Evolutionary conservation across 2,329 filamentous ascomycete species (phyloP).

Genomic region (Akanthomyces dipterigenus): DNA sequence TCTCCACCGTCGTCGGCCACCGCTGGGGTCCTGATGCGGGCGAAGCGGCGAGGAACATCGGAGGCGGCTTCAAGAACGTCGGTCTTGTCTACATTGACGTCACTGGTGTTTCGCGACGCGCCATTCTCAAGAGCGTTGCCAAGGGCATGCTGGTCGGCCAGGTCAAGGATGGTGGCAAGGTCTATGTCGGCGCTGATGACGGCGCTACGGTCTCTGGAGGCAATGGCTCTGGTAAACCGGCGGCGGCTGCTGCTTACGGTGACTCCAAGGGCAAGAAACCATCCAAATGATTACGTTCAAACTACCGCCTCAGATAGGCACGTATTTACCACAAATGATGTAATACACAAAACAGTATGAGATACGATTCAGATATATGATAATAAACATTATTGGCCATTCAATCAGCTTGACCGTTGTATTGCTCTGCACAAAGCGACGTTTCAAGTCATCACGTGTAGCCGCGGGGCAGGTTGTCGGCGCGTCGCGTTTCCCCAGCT

Average conservation of each 20-base stretch:
- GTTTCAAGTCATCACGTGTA: background rate
- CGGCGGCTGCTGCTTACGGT: constrained; percentile 20
- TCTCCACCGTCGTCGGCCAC: constrained; percentile 81
- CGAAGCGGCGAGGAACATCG: constrained; percentile 65
- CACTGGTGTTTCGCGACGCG: constrained; percentile 80
- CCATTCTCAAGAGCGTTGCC: constrained; percentile 88
- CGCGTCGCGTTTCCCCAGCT: constrained; percentile 2
- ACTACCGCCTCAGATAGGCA: background rate
- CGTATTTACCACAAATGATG: background rate
- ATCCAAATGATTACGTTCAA: background rate
- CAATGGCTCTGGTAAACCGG: constrained; percentile 10
- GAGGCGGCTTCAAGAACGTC: constrained; percentile 89
- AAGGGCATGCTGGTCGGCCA: constrained; percentile 92
- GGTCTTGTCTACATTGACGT: constrained; percentile 97
- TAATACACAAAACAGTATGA: background rate
- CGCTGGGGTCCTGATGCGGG: constrained; percentile 83
- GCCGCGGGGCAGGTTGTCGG: background rate
- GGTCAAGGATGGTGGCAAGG: constrained; percentile 65
- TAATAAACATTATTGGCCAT: background rate
- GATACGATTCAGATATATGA: background rate
- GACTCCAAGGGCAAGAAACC: constrained; percentile 14
- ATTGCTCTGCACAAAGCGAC: background rate
- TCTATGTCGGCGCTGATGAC: constrained; percentile 64
- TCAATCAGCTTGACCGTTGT: background rate
- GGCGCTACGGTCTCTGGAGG: constrained; percentile 15